Conservation (phyloP, 768 basidiomycete genomes). For the Megacollybia marginata region DNA sequence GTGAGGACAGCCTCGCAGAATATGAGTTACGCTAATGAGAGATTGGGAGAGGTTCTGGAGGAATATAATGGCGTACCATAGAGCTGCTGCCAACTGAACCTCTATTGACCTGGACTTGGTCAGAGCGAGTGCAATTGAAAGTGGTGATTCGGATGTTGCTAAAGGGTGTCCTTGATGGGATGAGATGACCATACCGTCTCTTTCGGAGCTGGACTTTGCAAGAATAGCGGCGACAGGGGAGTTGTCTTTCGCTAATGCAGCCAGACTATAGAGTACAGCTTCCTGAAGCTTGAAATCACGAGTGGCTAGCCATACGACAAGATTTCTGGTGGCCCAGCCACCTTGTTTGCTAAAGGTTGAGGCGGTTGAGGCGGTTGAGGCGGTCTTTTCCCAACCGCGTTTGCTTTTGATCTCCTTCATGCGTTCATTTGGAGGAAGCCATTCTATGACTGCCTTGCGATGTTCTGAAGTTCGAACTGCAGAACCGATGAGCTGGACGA, state of each 20-base stretch:
- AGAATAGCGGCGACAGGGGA: slow-evolving; percentile 41
- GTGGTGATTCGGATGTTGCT: slow-evolving; percentile 14
- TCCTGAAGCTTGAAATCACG: slow-evolving; percentile 64
- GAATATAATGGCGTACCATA: slow-evolving; percentile 41
- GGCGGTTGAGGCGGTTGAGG: slow-evolving; percentile 24
- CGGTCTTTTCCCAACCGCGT: slow-evolving; percentile 70
- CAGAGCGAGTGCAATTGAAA: slow-evolving; percentile 40
- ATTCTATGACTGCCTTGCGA: slow-evolving; percentile 45
- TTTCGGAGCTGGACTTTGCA: slow-evolving; percentile 33
- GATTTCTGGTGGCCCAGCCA: slow-evolving; percentile 51
- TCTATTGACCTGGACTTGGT: slow-evolving; percentile 53
- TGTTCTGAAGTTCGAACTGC: slow-evolving; percentile 43
- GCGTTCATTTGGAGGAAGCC: slow-evolving; percentile 55
- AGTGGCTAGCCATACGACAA: slow-evolving; percentile 39
- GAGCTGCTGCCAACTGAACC: slow-evolving; percentile 61
- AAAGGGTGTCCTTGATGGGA: too few species aligned
- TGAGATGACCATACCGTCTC: slow-evolving; percentile 20
- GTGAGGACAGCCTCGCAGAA: slow-evolving; percentile 40
- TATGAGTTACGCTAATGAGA: slow-evolving; percentile 44
- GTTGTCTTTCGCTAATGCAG: slow-evolving; percentile 61
- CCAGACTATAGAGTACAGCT: slow-evolving; percentile 55
- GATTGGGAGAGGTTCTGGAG: slow-evolving; percentile 1
- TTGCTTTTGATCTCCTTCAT: slow-evolving; percentile 46
- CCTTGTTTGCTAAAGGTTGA: slow-evolving; percentile 34
- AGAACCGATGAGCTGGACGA: slow-evolving; percentile 53